Conservation (phyloP, 352 stramenopile genomes). For the Phytopythium aichiense region DNA sequence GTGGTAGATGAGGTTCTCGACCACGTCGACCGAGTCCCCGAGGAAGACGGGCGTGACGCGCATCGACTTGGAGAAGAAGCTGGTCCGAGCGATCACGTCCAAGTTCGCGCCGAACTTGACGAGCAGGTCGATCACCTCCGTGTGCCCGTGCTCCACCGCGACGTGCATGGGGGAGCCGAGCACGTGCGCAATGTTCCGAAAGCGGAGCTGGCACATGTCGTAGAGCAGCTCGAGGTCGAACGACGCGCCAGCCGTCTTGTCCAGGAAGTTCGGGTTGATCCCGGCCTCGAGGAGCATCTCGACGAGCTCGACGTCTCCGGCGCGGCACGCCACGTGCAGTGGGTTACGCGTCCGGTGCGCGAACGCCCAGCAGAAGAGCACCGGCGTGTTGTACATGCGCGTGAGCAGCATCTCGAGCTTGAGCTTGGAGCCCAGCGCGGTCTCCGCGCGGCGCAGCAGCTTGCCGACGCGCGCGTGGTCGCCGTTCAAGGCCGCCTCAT, state of each 20-base stretch:
- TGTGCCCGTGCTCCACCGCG: slow-evolving; percentile 61
- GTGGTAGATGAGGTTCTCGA: slow-evolving; percentile 57
- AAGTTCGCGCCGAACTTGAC: slow-evolving; percentile 54
- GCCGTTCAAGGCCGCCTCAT: slow-evolving; percentile 39
- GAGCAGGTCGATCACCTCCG: slow-evolving; percentile 53
- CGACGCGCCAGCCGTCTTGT: slow-evolving; percentile 67
- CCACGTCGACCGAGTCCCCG: slow-evolving; percentile 64
- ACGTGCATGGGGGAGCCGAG: slow-evolving; percentile 66
- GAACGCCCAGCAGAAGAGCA: slow-evolving; percentile 56
- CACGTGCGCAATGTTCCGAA: slow-evolving; percentile 63
- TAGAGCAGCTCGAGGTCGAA: slow-evolving; percentile 62
- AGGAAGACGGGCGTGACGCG: slow-evolving; percentile 71
- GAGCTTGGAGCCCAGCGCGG: slow-evolving; percentile 54
- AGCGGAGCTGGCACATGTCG: slow-evolving; percentile 59
- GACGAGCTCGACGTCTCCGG: slow-evolving; percentile 54
- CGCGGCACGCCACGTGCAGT: slow-evolving; percentile 62
- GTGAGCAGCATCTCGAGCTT: slow-evolving; percentile 58
- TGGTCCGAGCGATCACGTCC: slow-evolving; percentile 53
- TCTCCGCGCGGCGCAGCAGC: slow-evolving; percentile 45
- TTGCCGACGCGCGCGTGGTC: slow-evolving; percentile 36
- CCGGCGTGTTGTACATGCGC: slow-evolving; percentile 71
- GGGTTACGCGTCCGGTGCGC: slow-evolving; percentile 68
- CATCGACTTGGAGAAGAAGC: slow-evolving; percentile 63
- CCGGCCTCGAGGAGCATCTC: slow-evolving; percentile 52
- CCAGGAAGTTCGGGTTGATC: slow-evolving; percentile 68